Base-by-base conservation (phyloP, 2,329 filamentous ascomycete genomes). In the Dothistroma pini region DNA sequence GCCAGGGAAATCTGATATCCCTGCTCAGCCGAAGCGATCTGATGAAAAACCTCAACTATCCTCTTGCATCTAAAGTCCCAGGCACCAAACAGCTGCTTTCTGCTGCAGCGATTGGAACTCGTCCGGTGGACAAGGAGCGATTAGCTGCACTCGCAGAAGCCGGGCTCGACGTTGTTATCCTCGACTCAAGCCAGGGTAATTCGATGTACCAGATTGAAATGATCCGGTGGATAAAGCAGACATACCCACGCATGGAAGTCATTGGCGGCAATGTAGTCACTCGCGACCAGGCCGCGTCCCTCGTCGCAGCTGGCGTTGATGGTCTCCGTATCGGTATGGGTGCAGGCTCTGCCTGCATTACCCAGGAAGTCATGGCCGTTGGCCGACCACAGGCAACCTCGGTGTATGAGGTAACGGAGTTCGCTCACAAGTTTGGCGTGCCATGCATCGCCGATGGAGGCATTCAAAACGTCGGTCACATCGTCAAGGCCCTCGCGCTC, bases 191-290 rank as follows among this genome's bases (percentile, higher is more conserved):
- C 74, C 95, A 99, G 81, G 95, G 95, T 69, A 97, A 97, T 86
- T 95, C 89, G 79, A 92, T 97, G 83, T 99, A 93, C 84, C 93
- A 97, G 82, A 89, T 97, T 66, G 91, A 96, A 64, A 99, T 99
- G 95, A 86, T 99, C 82, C 92, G 93, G 80, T 97, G 89, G 83
- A 84, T 95, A 81, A 99, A 99, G 84, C 77, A 88, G 69, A 90
- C 88, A 70, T 93, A 88, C 81, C 91, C 93, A 34, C 80, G 83
- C 54, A 83, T 99, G 65, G 93, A 99, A 70, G 95, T 99, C 75
- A 96, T 99, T 75, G 96, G 90, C 74, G 95, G 95, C 80, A 99
- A 99, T 80, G 95, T 99, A 69, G 95, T 99, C 71, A 99, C 95
- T 60, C 89, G 93, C 58, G 93, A 97, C 76, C 95, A 99, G 82